A percentile compares a stretch with the other conserved stretches of the same genome.
Evolutionary conservation across 441 rosid species (phyloP).

Genomic region (Breynia disticha): DNA sequence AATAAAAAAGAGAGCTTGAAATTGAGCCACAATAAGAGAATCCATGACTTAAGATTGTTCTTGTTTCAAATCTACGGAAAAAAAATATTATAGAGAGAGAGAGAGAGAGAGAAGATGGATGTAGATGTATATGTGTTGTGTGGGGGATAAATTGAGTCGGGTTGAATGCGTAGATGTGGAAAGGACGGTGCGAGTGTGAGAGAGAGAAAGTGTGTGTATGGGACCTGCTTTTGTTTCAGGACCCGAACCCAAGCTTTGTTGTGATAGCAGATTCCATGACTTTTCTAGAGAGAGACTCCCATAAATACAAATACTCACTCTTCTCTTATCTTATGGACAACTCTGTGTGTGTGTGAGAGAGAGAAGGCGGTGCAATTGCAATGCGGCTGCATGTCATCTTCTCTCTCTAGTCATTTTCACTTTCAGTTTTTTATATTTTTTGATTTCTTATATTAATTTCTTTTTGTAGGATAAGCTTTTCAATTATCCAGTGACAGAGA

Average conservation of each 20-base stretch:
- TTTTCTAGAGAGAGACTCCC: background rate
- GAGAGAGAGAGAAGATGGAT: too few species aligned
- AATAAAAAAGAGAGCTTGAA: conserved; percentile 21
- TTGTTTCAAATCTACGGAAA: too few species aligned
- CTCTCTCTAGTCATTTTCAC: background rate
- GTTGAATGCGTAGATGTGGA: background rate
- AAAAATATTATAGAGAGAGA: too few species aligned
- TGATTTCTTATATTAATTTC: too few species aligned
- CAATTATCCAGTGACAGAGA: too few species aligned
- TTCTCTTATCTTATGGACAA: too few species aligned
- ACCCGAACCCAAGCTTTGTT: conserved; percentile 2
- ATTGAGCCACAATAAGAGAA: conserved; percentile 32
- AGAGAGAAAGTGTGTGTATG: conserved; percentile 5
- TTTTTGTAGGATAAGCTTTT: background rate
- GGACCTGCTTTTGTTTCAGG: background rate
- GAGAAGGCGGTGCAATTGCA: conserved; percentile 26
- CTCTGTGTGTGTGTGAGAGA: background rate
- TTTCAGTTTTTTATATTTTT: too few species aligned
- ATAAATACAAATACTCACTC: too few species aligned
- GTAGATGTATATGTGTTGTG: too few species aligned
- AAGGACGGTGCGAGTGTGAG: too few species aligned
- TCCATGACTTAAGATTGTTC: conserved; percentile 23
- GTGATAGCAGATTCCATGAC: conserved; percentile 1
- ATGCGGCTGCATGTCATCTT: conserved; percentile 23
- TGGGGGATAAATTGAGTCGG: too few species aligned